A percentile compares a stretch with the other conserved stretches of the same genome.
Evolutionary conservation across 1,139 yeast species (phyloP).

Genomic region (Geotrichum carabidarum): DNA sequence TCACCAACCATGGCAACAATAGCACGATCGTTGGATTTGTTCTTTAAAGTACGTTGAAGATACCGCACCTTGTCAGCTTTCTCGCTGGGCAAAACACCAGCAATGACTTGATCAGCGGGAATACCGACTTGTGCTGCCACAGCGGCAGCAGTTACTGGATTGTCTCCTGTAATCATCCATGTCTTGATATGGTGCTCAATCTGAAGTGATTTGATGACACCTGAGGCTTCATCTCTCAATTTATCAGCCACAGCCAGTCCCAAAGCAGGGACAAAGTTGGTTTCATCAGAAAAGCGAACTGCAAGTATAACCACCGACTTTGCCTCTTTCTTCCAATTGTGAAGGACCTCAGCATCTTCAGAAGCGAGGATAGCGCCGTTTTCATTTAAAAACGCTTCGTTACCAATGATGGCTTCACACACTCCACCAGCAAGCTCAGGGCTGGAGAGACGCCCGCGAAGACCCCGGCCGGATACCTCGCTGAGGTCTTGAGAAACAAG

Average conservation of each 20-base stretch:
- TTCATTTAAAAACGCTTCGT: slow-evolving; percentile 53
- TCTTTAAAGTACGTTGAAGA: slow-evolving; percentile 40
- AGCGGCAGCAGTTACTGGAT: slow-evolving; percentile 58
- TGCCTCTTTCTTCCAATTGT: slow-evolving; percentile 57
- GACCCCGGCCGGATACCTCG: slow-evolving; percentile 57
- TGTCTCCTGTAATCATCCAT: slow-evolving; percentile 75
- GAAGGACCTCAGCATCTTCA: slow-evolving; percentile 34
- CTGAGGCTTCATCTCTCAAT: slow-evolving; percentile 55
- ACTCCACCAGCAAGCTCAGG: slow-evolving; percentile 13
- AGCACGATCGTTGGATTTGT: slow-evolving; percentile 29
- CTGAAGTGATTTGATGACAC: slow-evolving; percentile 48
- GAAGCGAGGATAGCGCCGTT: slow-evolving; percentile 38
- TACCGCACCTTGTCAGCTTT: slow-evolving; percentile 56
- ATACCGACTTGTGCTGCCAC: slow-evolving; percentile 65
- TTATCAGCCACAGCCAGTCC: slow-evolving; percentile 61
- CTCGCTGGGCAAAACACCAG: slow-evolving; percentile 69
- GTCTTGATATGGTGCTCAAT: slow-evolving; percentile 46
- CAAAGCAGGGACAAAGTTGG: slow-evolving; percentile 41
- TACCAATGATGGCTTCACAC: slow-evolving; percentile 53
- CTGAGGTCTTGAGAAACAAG: slow-evolving; percentile 45
- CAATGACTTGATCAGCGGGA: slow-evolving; percentile 49
- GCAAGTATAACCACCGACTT: slow-evolving; percentile 61
- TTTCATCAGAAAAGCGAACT: slow-evolving; percentile 36
- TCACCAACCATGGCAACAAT: slow-evolving; percentile 75
- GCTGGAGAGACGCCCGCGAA: slow-evolving; percentile 43